A percentile compares a stretch with the other conserved stretches of the same genome.
Conservation (phyloP, 2,329 filamentous ascomycete species). For the Torrubiellomyces zombiae region DNA sequence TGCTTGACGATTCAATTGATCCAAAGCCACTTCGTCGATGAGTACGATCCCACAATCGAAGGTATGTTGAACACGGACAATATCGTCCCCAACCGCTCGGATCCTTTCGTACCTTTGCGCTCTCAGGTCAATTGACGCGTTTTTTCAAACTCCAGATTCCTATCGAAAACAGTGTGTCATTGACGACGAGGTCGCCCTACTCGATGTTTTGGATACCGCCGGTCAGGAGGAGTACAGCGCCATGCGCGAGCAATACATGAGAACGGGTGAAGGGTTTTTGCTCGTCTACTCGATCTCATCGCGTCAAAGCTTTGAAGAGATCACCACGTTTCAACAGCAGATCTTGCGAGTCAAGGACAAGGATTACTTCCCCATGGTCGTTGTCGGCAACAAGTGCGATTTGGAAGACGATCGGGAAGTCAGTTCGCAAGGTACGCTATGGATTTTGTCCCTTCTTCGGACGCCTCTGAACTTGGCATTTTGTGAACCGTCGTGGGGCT, state of each 20-base stretch:
- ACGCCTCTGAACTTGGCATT: slow-evolving; percentile 1
- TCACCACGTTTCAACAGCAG: slow-evolving; percentile 96
- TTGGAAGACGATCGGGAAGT: slow-evolving; percentile 84
- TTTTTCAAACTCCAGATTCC: slow-evolving; percentile 49
- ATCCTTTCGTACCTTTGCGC: no score
- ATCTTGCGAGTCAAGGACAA: slow-evolving; percentile 98
- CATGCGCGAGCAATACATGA: slow-evolving; percentile 99
- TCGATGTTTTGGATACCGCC: slow-evolving; percentile 95
- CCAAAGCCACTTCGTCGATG: slow-evolving; percentile 94
- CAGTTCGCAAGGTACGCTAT: slow-evolving; percentile 62
- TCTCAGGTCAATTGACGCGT: not conserved
- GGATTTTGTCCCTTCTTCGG: not conserved
- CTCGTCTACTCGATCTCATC: slow-evolving; percentile 98
- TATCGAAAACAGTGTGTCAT: slow-evolving; percentile 99
- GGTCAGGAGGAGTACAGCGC: slow-evolving; percentile 98
- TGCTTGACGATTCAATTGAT: slow-evolving; percentile 96
- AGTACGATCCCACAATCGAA: slow-evolving; percentile 99
- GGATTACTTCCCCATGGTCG: slow-evolving; percentile 98
- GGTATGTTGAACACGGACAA: slow-evolving; percentile 36
- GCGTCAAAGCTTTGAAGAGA: slow-evolving; percentile 94
- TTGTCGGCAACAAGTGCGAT: slow-evolving; percentile 99
- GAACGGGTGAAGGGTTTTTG: slow-evolving; percentile 93
- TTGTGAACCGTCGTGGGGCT: no score
- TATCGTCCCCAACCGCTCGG: no score
- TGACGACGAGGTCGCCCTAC: slow-evolving; percentile 91